Evolutionary conservation across 169 alveolate species (phyloP).

Genomic region (Amoebophrya sp.): DNA sequence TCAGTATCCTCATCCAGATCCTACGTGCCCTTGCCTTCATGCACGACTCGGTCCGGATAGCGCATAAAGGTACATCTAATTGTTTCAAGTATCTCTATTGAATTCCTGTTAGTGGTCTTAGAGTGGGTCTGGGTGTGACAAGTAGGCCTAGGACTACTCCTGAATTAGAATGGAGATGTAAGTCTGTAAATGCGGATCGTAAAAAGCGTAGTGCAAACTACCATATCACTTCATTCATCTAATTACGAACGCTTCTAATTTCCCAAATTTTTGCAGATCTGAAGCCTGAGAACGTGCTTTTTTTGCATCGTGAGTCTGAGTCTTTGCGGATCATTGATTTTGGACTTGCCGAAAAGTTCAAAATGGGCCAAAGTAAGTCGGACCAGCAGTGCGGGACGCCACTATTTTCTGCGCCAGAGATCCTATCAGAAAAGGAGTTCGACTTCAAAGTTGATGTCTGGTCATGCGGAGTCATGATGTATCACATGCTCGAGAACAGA

Average conservation of each 20-base stretch:
- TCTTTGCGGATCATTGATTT: background rate
- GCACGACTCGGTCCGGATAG: slow-evolving; percentile 7
- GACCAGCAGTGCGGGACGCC: slow-evolving; percentile 27
- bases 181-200: background rate
- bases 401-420: background rate
- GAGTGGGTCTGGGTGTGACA: background rate
- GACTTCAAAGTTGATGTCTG: background rate
- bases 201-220: background rate
- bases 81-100: too few species aligned
- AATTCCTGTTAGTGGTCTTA: background rate
- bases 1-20: background rate
- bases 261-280: background rate
- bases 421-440: background rate
- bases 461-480: background rate
- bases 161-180: background rate
- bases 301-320: background rate
- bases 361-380: background rate
- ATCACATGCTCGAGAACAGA: slow-evolving; percentile 1
- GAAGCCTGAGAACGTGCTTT: background rate
- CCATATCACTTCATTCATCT: background rate
- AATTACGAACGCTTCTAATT: background rate
- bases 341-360: slow-evolving; percentile 7
- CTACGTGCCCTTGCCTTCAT: background rate
- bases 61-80: background rate
- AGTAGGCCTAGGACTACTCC: too few species aligned